phyloP scores from a whole-genome alignment of 73 alveolate species.

The Paraurostyla sp. region DNA sequence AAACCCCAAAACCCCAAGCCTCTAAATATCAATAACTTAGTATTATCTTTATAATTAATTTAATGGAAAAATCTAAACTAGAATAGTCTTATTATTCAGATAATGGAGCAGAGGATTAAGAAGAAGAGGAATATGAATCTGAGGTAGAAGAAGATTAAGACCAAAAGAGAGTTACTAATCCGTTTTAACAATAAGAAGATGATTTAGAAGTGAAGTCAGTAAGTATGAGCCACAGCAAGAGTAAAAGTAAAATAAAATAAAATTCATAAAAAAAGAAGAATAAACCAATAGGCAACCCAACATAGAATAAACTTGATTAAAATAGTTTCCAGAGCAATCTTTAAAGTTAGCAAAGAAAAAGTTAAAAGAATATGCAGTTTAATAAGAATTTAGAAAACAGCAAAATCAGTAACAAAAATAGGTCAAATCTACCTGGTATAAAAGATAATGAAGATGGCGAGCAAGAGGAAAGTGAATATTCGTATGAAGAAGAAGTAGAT shows the following conservation, averaged over 20 bases:
- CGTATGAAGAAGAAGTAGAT: slow-evolving; percentile 10
- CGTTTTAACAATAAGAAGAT: too few relatives aligned
- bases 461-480: slow-evolving; percentile 10
- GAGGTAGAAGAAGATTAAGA: too few relatives aligned
- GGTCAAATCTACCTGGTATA: neutral
- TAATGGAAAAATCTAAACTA: too few relatives aligned
- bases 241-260: neutral
- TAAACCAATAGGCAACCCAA: neutral
- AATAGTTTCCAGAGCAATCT: neutral
- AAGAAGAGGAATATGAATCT: too few relatives aligned
- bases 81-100: too few relatives aligned
- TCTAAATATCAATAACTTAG: too few relatives aligned
- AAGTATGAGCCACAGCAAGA: neutral
- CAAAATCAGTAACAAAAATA: neutral
- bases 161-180: too few relatives aligned
- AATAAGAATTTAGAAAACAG: neutral
- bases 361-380: neutral
- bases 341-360: neutral
- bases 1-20: too few relatives aligned
- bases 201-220: neutral
- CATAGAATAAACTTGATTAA: neutral
- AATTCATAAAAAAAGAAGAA: neutral
- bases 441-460: slow-evolving; percentile 13
- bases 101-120: too few relatives aligned
- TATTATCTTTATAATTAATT: too few relatives aligned